These are phyloP conservation scores for Licmophora abbreviata DNA, from an alignment of 108 stramenopile species.

Conservation along the genomic window DNA sequence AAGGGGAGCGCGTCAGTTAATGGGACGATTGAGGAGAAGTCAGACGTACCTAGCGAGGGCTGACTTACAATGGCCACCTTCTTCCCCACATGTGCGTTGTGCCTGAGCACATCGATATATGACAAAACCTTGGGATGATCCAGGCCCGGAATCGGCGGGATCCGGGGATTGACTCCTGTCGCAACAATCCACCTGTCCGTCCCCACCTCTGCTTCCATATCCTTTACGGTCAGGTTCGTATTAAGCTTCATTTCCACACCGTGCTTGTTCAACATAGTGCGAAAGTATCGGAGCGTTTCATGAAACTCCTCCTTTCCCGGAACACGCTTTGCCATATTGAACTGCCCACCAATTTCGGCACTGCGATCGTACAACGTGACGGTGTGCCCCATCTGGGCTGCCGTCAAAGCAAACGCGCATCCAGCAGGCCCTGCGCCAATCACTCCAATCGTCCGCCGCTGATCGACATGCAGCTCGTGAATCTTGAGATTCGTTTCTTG, in stretches of 20 bases:
- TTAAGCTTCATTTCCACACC: slow-evolving; percentile 18
- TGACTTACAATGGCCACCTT: slow-evolving; percentile 63
- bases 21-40: neutral
- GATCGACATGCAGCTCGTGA: slow-evolving; percentile 24
- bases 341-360: slow-evolving; percentile 86
- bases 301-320: slow-evolving; percentile 98
- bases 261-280: slow-evolving; percentile 36
- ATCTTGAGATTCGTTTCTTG: slow-evolving; percentile 83
- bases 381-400: slow-evolving; percentile 79
- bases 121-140: slow-evolving; percentile 89
- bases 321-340: slow-evolving; percentile 95
- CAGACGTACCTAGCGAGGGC: neutral
- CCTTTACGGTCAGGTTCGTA: slow-evolving; percentile 37
- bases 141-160: slow-evolving; percentile 73
- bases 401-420: slow-evolving; percentile 79
- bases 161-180: slow-evolving; percentile 88
- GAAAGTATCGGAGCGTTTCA: slow-evolving; percentile 94
- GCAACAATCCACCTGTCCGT: slow-evolving; percentile 87
- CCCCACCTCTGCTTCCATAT: slow-evolving; percentile 35
- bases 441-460: slow-evolving; percentile 75
- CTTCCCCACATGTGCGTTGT: slow-evolving; percentile 74
- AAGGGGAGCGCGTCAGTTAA: neutral
- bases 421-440: slow-evolving; percentile 98
- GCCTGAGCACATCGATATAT: slow-evolving; percentile 89
- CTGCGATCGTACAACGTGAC: slow-evolving; percentile 87